These are phyloP conservation scores for Dictyostelium capitatum DNA, from an alignment of 78 protist genomes.

Conservation along the genomic window DNA sequence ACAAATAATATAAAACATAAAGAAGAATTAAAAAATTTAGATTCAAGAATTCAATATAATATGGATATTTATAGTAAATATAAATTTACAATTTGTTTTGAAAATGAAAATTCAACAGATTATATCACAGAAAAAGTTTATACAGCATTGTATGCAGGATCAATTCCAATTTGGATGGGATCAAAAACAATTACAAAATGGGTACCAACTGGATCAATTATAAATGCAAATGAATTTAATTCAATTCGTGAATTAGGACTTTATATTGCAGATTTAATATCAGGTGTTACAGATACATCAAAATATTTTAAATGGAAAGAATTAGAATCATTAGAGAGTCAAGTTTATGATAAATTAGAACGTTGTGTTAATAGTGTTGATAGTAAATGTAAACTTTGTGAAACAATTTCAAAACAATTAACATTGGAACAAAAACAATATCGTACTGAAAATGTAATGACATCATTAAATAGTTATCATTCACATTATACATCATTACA, in stretches of 20 bases:
- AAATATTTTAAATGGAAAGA: slow-evolving; percentile 56
- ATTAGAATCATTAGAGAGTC: background rate
- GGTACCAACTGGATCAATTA: slow-evolving; percentile 50
- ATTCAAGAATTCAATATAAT: slow-evolving; percentile 37
- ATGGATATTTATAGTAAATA: slow-evolving; percentile 9
- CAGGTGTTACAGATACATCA: background rate
- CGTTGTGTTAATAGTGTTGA: slow-evolving; percentile 12
- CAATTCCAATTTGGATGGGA: slow-evolving; percentile 70
- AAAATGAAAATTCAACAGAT: slow-evolving; percentile 64
- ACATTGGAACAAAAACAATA: background rate
- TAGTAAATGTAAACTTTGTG: slow-evolving; percentile 33
- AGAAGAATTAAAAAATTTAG: background rate
- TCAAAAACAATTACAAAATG: slow-evolving; percentile 28
- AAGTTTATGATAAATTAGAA: slow-evolving; percentile 40
- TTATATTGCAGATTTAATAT: background rate
- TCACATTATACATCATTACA: background rate
- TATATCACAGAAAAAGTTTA: slow-evolving; percentile 65
- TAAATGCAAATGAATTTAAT: slow-evolving; percentile 3
- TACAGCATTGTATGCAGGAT: slow-evolving; percentile 44
- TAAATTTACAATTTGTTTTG: slow-evolving; percentile 59
- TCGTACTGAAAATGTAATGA: too few relatives aligned
- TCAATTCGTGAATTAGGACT: slow-evolving; percentile 4
- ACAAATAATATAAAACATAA: background rate
- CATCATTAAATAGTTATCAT: background rate
- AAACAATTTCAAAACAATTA: background rate